phyloP scores from a whole-genome alignment of 768 basidiomycete genomes.

The Chiua virens region DNA sequence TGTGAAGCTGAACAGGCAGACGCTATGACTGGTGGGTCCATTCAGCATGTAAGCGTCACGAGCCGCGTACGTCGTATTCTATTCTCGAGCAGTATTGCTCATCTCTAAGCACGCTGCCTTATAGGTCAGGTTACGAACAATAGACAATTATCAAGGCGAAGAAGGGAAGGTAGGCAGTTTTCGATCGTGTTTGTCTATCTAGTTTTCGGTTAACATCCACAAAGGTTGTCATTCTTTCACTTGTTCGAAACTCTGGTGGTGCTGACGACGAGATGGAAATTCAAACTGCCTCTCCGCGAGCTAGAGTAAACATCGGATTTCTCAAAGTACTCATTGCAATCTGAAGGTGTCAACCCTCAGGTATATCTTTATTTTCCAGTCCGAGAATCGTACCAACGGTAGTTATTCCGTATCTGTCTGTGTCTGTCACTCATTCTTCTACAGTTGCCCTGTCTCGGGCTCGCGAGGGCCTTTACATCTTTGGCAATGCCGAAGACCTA shows the following conservation, averaged over 20 bases:
- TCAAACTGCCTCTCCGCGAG: slow-evolving; percentile 9
- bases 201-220: background rate
- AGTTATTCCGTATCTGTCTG: background rate
- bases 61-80: slow-evolving; percentile 42
- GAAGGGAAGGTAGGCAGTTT: slow-evolving; percentile 50
- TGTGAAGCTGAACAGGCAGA: slow-evolving; percentile 41
- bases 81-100: background rate
- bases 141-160: slow-evolving; percentile 80
- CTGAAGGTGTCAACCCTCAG: background rate
- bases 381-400: slow-evolving; percentile 57
- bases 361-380: slow-evolving; percentile 37
- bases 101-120: background rate
- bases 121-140: slow-evolving; percentile 68
- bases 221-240: slow-evolving; percentile 68
- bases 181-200: background rate
- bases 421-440: slow-evolving; percentile 1
- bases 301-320: slow-evolving; percentile 60
- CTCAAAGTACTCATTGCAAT: slow-evolving; percentile 35
- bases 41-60: slow-evolving; percentile 53
- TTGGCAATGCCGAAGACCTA: slow-evolving; percentile 65
- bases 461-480: slow-evolving; percentile 68
- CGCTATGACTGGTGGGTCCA: slow-evolving; percentile 12
- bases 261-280: slow-evolving; percentile 34
- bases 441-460: slow-evolving; percentile 73
- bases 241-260: slow-evolving; percentile 69